A percentile compares a stretch with the other conserved stretches of the same genome.
Evolutionary conservation across 306 rosid species (phyloP).

Genomic region (Astragalus membranaceus): DNA sequence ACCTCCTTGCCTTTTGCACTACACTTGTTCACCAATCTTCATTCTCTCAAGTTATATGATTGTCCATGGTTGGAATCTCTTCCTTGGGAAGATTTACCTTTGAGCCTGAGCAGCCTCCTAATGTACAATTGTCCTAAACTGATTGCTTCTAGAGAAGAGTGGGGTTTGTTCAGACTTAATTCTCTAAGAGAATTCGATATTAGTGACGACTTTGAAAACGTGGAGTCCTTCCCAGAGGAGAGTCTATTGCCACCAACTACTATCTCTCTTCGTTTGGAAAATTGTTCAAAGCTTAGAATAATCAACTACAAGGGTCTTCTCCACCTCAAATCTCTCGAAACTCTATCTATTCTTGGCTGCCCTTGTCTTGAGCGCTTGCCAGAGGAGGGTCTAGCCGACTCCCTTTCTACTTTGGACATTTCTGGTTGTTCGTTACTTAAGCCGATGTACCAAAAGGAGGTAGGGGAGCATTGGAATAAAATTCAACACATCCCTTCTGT

Average conservation of each 20-base stretch:
- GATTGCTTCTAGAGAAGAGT: background rate
- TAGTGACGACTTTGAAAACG: background rate
- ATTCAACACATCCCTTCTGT: no score
- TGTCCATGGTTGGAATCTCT: background rate
- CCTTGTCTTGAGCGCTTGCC: slow-evolving; percentile 17
- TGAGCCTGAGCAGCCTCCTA: background rate
- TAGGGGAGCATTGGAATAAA: background rate
- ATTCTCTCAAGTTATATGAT: fast-evolving
- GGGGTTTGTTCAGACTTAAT: background rate
- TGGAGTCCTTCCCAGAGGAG: slow-evolving; percentile 11
- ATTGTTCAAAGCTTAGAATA: background rate
- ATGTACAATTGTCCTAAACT: background rate
- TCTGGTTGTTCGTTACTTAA: fast-evolving
- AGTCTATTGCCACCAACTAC: slow-evolving; percentile 7
- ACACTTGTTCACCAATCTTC: background rate
- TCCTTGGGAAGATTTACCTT: background rate
- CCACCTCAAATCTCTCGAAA: background rate
- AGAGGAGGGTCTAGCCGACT: background rate
- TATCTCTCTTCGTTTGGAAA: fast-evolving
- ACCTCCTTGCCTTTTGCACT: background rate
- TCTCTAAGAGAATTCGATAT: background rate
- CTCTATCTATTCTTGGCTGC: fast-evolving
- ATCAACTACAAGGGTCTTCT: slow-evolving; percentile 11
- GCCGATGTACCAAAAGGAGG: background rate
- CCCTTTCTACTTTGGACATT: background rate